Evolutionary conservation across 116 monocot species (phyloP), one percentile per base, ranked within the genome.

Genomic region (Dioscorea cayenensis): DNA sequence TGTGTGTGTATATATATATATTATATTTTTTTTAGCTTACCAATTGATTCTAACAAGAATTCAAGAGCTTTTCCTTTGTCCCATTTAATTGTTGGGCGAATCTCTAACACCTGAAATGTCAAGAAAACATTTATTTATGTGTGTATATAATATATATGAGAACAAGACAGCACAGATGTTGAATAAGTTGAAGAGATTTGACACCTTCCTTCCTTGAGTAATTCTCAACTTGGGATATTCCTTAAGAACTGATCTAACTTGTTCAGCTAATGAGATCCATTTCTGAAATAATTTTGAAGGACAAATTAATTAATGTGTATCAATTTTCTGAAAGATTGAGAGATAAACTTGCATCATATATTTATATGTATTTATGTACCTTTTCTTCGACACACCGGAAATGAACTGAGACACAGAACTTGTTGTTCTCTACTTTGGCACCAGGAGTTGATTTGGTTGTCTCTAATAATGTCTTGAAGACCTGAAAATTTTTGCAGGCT

Each of bases 131-230:
- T 5, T 16, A n/a, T 16, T 2, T n/a, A 11, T 14, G 7, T 11
- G 9, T 51, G 32, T 32, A 32, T 17, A 51, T 51, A 51, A 51
- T 51, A 4, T 32, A 32, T 17, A 51, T 3, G 7, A 51, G 16
- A 16, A 55, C 55, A 55, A 18, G n/a, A 55, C n/a, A n/a, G 5
- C 4, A 18, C 0, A 55, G 16, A 5, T 55, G 16, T 55, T 55
- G n/a, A 55, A 16, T 55, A 3, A 55, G 55, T 55, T 18, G 5
- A 18, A 55, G 14, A 43, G 8, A 43, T 43, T 43, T n/a, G 19
- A 64, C 13, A 92, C 92, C 92, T 85, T 92, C 67, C 92, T 82
- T 38, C 92, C 92, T 64, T 84, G 86, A 36, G 76, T 80, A 0
- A 86, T 74, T 38, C 72, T 60, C 12, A 92, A 61, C 28, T 80